Conservation (phyloP, 2,329 filamentous ascomycete genomes). For the Albifimbria verrucaria region DNA sequence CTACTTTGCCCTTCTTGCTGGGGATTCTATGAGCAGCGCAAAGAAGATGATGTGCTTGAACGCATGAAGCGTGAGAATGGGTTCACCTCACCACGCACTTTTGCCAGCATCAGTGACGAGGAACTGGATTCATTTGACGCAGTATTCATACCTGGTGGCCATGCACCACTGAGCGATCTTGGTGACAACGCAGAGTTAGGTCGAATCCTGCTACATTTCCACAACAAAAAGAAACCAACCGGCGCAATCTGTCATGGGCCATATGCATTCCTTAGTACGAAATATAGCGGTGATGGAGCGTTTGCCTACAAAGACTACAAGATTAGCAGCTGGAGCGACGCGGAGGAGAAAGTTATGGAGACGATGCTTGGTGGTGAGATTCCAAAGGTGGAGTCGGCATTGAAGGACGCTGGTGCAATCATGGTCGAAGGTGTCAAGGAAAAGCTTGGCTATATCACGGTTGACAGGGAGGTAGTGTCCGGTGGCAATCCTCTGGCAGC, state of each 20-base stretch:
- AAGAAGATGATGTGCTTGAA: background rate
- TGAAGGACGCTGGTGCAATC: background rate
- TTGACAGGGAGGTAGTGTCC: background rate
- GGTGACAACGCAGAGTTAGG: background rate
- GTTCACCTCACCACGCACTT: background rate
- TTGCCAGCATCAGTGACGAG: background rate
- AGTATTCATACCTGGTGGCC: background rate
- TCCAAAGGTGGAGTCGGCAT: background rate
- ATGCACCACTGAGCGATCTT: background rate
- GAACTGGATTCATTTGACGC: background rate
- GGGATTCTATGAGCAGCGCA: background rate
- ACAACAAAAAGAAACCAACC: background rate
- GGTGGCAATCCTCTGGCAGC: background rate
- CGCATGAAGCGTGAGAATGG: background rate
- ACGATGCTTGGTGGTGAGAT: conserved; percentile 1
- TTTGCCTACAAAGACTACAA: background rate
- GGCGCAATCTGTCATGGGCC: background rate
- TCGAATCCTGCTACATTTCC: background rate
- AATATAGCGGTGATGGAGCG: background rate
- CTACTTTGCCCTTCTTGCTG: background rate
- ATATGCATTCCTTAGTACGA: background rate
- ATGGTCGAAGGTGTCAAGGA: background rate
- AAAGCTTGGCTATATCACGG: background rate
- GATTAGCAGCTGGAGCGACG: conserved; percentile 1
- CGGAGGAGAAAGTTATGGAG: background rate